Conservation (phyloP, 176 grass and related monocot genomes). For the Carex parvula region DNA sequence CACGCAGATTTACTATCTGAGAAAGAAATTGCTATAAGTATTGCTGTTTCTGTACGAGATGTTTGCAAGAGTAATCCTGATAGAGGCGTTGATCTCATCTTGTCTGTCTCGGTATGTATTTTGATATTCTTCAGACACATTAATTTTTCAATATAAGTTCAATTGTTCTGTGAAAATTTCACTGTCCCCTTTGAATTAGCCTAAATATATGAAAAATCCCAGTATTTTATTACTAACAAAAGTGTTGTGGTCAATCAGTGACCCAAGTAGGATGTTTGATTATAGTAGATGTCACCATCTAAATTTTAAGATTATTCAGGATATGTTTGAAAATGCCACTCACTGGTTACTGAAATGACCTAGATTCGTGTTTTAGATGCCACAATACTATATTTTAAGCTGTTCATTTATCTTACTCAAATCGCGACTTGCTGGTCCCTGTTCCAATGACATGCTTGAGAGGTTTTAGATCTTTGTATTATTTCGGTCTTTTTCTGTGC, state of each 20-base stretch:
- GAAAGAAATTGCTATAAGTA: conserved; percentile 61
- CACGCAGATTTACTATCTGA: conserved; percentile 53
- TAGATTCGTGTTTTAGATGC: not conserved
- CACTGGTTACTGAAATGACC: not conserved
- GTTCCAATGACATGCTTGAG: not conserved
- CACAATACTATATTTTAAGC: not conserved
- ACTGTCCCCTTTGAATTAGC: not conserved
- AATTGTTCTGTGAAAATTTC: not conserved
- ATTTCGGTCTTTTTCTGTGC: not conserved
- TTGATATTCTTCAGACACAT: not conserved
- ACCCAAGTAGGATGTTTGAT: not conserved
- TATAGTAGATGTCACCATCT: not conserved
- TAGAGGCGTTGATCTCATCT: conserved; percentile 91
- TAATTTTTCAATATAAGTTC: not conserved
- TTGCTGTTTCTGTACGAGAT: conserved; percentile 84
- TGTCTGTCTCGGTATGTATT: conserved; percentile 74
- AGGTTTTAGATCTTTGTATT: not conserved
- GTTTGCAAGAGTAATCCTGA: conserved; percentile 88
- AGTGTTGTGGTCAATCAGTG: not conserved
- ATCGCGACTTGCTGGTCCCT: not conserved
- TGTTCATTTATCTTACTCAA: not conserved
- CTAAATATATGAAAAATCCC: not conserved
- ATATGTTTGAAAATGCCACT: not conserved
- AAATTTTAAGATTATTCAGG: not conserved
- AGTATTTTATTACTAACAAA: not conserved